These are phyloP conservation scores for Ambrosiella beaveri DNA, from an alignment of 2,329 filamentous ascomycete genomes.

Conservation along the genomic window DNA sequence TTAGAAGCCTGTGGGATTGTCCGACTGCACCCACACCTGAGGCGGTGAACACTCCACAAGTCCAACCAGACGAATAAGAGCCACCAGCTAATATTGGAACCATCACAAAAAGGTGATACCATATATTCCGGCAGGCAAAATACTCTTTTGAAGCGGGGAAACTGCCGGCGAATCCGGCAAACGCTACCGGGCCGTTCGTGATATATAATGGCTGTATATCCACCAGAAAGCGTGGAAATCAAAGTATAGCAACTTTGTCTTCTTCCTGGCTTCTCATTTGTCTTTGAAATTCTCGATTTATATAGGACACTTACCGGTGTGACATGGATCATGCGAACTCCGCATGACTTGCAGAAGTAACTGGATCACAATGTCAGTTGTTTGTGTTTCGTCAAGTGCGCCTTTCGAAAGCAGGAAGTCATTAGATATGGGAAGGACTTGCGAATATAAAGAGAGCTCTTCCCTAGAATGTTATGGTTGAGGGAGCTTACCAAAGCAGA, in stretches of 20 bases:
- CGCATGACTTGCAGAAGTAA: constrained; percentile 51
- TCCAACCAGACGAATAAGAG: no score
- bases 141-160: no score
- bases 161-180: no score
- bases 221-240: no score
- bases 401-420: background rate
- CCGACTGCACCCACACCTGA: no score
- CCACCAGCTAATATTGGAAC: no score
- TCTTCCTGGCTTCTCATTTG: background rate
- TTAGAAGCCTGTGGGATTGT: no score
- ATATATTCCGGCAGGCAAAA: no score
- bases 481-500: constrained; percentile 34
- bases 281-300: background rate
- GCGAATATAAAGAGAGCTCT: background rate
- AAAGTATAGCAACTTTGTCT: background rate
- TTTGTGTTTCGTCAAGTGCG: background rate
- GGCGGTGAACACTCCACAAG: no score
- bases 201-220: no score
- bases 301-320: constrained; percentile 29
- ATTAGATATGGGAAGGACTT: constrained; percentile 1
- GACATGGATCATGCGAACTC: constrained; percentile 46
- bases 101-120: no score
- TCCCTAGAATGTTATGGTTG: background rate
- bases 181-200: no score
- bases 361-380: constrained; percentile 19